phyloP scores from a whole-genome alignment of 345 rosid genomes.

The Excoecaria agallocha region DNA sequence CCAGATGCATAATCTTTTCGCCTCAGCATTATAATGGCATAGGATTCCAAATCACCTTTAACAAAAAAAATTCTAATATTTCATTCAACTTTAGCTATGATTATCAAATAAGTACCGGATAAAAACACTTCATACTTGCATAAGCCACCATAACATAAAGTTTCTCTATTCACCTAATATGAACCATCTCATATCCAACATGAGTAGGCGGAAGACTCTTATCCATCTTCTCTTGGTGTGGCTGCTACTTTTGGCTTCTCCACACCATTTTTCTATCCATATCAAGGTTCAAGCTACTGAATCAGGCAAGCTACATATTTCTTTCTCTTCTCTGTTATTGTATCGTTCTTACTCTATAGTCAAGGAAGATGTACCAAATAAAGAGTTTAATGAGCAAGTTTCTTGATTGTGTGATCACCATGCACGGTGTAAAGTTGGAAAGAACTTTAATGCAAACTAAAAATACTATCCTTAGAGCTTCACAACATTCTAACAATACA shows the following conservation, averaged over 20 bases:
- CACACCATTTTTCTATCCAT: constrained; percentile 16
- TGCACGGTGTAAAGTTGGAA: background rate
- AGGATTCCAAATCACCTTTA: constrained; percentile 47
- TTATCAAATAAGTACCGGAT: constrained; percentile 25
- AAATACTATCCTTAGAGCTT: background rate
- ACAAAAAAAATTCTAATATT: constrained; percentile 28
- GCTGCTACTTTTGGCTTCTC: constrained; percentile 37
- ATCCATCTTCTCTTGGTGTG: constrained; percentile 33
- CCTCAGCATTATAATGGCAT: constrained; percentile 29
- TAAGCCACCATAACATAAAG: constrained; percentile 19
- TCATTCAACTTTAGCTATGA: constrained; percentile 41
- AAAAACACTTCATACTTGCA: constrained; percentile 27
- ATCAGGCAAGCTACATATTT: constrained; percentile 37
- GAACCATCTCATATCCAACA: constrained; percentile 25
- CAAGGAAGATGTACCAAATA: background rate
- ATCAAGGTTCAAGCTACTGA: constrained; percentile 40
- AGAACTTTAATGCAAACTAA: background rate
- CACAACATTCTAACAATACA: background rate
- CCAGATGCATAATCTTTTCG: constrained; percentile 29
- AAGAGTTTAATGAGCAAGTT: background rate
- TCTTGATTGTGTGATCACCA: background rate
- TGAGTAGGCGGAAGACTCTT: constrained; percentile 33
- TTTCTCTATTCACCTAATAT: constrained; percentile 10
- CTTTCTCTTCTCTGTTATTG: background rate
- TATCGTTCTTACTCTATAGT: background rate